Conservation (phyloP, 1,284 basidiomycete genomes). For the Cronartium ribicola region DNA sequence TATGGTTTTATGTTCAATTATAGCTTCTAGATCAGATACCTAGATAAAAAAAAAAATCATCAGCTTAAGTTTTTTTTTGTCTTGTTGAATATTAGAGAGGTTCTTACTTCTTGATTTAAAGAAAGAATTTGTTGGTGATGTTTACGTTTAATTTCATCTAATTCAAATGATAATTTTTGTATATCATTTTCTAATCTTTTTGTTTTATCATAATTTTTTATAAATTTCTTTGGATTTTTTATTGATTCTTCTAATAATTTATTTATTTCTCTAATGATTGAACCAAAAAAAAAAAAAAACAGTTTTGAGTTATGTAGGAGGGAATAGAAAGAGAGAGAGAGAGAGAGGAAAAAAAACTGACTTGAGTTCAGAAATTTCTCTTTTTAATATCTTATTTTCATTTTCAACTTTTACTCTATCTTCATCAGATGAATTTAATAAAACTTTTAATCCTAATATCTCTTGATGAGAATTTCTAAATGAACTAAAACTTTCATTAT, state of each 20-base stretch:
- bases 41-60: background rate
- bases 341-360: background rate
- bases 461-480: background rate
- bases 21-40: conserved; percentile 12
- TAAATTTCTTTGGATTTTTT: background rate
- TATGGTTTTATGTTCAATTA: conserved; percentile 13
- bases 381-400: background rate
- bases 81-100: background rate
- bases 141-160: conserved; percentile 4
- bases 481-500: too few relatives aligned
- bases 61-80: background rate
- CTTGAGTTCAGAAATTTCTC: conserved; percentile 26
- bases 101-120: conserved; percentile 23
- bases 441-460: conserved; percentile 20
- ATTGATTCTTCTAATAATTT: background rate
- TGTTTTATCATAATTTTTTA: conserved; percentile 3
- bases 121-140: conserved; percentile 1
- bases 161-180: background rate
- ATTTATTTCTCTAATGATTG: background rate
- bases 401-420: conserved; percentile 14
- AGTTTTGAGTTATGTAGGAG: background rate
- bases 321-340: background rate
- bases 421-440: conserved; percentile 7
- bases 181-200: conserved; percentile 12
- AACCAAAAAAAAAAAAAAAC: background rate